Evolutionary conservation across 495 filamentous ascomycete genomes (phyloP).

Genomic region (Ascodesmis nigricans): DNA sequence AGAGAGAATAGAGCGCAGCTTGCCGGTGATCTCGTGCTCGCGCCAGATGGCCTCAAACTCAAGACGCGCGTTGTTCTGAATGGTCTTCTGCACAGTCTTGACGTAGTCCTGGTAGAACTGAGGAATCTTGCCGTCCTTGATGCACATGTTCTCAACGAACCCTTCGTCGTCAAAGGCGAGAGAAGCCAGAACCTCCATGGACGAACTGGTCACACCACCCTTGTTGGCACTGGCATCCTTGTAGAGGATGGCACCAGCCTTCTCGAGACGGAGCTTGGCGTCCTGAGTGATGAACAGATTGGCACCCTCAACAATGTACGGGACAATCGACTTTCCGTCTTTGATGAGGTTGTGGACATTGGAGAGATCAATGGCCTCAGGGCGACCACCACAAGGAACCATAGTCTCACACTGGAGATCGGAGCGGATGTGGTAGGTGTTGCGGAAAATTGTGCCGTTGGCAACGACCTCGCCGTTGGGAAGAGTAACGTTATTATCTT

Average conservation of each 20-base stretch:
- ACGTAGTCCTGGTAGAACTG: slow-evolving; percentile 87
- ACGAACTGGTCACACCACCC: slow-evolving; percentile 95
- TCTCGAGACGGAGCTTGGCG: slow-evolving; percentile 81
- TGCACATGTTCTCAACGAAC: slow-evolving; percentile 87
- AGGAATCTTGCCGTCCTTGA: slow-evolving; percentile 56
- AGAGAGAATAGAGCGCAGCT: slow-evolving; percentile 59
- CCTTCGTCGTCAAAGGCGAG: slow-evolving; percentile 76
- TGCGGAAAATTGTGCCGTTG: slow-evolving; percentile 90
- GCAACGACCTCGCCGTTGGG: slow-evolving; percentile 66
- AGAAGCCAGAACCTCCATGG: slow-evolving; percentile 81
- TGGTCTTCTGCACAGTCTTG: slow-evolving; percentile 68
- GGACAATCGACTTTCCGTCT: slow-evolving; percentile 61
- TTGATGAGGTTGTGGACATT: slow-evolving; percentile 66
- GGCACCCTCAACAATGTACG: slow-evolving; percentile 92
- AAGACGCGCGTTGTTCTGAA: slow-evolving; percentile 68
- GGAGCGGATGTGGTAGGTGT: slow-evolving; percentile 78
- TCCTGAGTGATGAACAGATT: slow-evolving; percentile 99
- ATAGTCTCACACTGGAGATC: slow-evolving; percentile 61
- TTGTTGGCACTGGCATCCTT: slow-evolving; percentile 98
- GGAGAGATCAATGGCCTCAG: slow-evolving; percentile 85
- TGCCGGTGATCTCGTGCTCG: slow-evolving; percentile 63
- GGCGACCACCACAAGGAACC: slow-evolving; percentile 88
- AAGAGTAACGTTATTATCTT: slow-evolving; percentile 66
- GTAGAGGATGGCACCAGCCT: slow-evolving; percentile 79
- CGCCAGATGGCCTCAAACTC: slow-evolving; percentile 98